Evolutionary conservation across 2,329 filamentous ascomycete genomes (phyloP).

Genomic region (Fusarium staphyleae): DNA sequence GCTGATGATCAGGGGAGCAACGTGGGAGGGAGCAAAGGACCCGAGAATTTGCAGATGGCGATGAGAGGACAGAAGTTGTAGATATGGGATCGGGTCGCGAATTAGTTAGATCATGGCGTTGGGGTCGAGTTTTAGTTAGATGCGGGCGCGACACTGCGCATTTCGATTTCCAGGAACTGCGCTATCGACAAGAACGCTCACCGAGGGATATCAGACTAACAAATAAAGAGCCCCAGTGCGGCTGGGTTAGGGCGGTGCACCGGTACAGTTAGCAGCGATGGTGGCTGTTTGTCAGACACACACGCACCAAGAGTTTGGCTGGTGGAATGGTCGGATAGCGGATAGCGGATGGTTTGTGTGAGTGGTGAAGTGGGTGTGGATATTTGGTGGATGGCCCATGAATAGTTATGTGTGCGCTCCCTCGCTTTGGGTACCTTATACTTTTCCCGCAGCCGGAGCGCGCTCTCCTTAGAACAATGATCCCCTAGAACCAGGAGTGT

Average conservation of each 20-base stretch:
- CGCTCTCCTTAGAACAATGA: neutral
- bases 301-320: constrained; percentile 33
- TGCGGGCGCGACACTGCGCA: constrained; percentile 37
- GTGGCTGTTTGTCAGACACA: constrained; percentile 29
- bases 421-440: too few species aligned
- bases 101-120: constrained; percentile 42
- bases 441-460: constrained; percentile 15
- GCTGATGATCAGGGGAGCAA: constrained; percentile 15
- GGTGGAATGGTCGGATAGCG: constrained; percentile 7
- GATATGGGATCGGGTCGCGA: constrained; percentile 37
- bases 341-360: constrained; percentile 15
- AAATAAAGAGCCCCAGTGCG: constrained; percentile 27
- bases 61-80: constrained; percentile 21
- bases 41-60: constrained; percentile 24
- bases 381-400: constrained; percentile 11
- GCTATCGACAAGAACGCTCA: constrained; percentile 45
- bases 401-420: neutral
- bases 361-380: constrained; percentile 8
- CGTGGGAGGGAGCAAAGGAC: constrained; percentile 13
- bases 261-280: constrained; percentile 7
- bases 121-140: constrained; percentile 32
- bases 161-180: constrained; percentile 30
- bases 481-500: neutral
- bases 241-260: constrained; percentile 10
- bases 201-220: constrained; percentile 40